A percentile compares a stretch with the other conserved stretches of the same genome.
phyloP scores from a whole-genome alignment of 1,139 yeast genomes.

The Yamadazyma dushanensis region DNA sequence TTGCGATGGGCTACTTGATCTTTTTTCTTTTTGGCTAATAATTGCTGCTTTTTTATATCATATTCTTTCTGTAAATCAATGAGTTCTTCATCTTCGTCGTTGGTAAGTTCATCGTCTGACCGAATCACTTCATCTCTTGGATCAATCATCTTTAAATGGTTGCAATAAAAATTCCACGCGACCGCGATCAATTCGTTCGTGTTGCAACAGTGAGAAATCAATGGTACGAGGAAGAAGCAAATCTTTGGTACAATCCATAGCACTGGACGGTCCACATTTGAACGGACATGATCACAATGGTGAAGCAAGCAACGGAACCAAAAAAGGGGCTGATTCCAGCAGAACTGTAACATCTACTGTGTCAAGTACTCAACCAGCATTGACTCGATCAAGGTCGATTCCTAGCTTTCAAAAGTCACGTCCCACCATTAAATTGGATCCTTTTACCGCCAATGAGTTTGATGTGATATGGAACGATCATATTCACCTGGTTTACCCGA shows the following conservation, averaged over 20 bases:
- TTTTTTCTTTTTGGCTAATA: conserved; percentile 18
- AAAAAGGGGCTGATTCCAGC: conserved; percentile 4
- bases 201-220: neutral
- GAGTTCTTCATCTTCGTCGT: conserved; percentile 29
- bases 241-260: conserved; percentile 51
- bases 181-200: conserved; percentile 11
- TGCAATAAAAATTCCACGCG: neutral
- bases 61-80: conserved; percentile 29
- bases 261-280: conserved; percentile 37
- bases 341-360: neutral
- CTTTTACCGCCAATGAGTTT: conserved; percentile 39
- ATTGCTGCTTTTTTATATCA: conserved; percentile 21
- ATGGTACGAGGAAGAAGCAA: conserved; percentile 47
- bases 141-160: conserved; percentile 13
- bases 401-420: conserved; percentile 8
- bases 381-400: conserved; percentile 22
- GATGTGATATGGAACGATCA: conserved; percentile 31
- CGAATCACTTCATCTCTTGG: conserved; percentile 21
- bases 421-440: conserved; percentile 21
- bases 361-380: conserved; percentile 6
- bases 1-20: conserved; percentile 8
- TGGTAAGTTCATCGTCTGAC: conserved; percentile 27
- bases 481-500: conserved; percentile 26
- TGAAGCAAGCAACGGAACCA: conserved; percentile 4
- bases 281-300: conserved; percentile 17